Base-by-base conservation (phyloP, 257 asterid genomes). In the Solanum ahanhuiri region DNA sequence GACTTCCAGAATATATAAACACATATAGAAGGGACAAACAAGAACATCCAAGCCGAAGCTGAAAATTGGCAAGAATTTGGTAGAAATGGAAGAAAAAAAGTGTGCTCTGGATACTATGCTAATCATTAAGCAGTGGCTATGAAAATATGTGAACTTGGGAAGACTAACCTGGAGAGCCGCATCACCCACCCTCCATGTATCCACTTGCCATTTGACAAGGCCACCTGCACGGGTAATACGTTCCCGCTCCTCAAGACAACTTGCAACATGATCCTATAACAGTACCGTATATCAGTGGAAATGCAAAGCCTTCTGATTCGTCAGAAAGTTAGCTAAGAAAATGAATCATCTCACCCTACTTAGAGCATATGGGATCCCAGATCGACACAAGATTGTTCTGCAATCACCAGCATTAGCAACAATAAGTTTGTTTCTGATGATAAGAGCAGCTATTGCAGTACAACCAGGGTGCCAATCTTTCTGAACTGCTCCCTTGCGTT, bases 331-430 rank as follows among this genome's bases (percentile, higher is more conserved):
- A 28, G 20, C 67, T 45, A 85, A 31, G 81, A 57, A 60, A 72
- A 85, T 85, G 57, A 81, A 75, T 22, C 77, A 81, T 88, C 97
- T 92, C 88, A 96, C 99, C 96, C 92, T 94, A 93, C 97, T 96
- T 89, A 96, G 89, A 88, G 97, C 89, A 87, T 88, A 88, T 66
- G 98, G 93, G 35, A 73, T 90, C 83, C 98, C 99, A 20, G 90
- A 88, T 34, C 97, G 98, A 90, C 98, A 94, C 86, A 96, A 71
- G 82, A 96, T 93, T 45, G 95, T 88, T 92, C 97, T 92, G 95
- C 99, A 94, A 86, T 96, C 99, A 18, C 99, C 99, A 82, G 98
- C 98, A 93, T 95, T 96, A 89, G 99, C 99, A 89, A 96, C 96
- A 89, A 93, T 93, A 70, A 95, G 91, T 91, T 90, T 93, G 91